phyloP scores from a whole-genome alignment of 257 asterid genomes.

The Fraxinus americana region DNA sequence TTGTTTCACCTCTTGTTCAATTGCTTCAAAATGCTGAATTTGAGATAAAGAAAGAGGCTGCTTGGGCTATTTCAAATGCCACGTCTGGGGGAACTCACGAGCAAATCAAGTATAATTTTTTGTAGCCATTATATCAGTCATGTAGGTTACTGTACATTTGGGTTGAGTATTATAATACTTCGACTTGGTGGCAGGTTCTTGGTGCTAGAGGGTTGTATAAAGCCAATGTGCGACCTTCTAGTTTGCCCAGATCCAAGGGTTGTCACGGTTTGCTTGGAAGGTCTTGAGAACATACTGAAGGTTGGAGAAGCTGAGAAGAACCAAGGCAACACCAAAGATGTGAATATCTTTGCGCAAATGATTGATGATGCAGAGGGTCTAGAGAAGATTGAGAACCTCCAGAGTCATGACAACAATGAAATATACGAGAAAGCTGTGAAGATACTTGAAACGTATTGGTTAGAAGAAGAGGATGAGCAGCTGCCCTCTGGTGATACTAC shows the following conservation, averaged over 20 bases:
- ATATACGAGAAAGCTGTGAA: conserved; percentile 84
- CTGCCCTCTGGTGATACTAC: conserved; percentile 49
- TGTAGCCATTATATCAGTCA: background rate
- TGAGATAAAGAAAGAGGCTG: conserved; percentile 85
- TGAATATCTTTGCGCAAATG: conserved; percentile 75
- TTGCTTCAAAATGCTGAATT: conserved; percentile 76
- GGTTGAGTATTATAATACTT: conserved; percentile 3
- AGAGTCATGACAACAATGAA: conserved; percentile 76
- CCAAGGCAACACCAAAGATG: conserved; percentile 62
- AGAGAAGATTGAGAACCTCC: conserved; percentile 78
- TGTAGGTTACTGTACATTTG: conserved; percentile 3
- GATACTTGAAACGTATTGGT: conserved; percentile 81
- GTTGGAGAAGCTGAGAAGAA: conserved; percentile 84
- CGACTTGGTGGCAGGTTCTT: conserved; percentile 48
- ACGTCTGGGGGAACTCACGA: conserved; percentile 84
- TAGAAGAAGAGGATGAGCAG: conserved; percentile 73
- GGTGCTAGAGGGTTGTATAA: conserved; percentile 75
- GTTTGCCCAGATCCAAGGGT: conserved; percentile 76
- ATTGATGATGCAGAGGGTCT: conserved; percentile 82
- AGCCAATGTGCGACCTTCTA: conserved; percentile 82
- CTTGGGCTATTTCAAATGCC: conserved; percentile 90
- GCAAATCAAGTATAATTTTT: conserved; percentile 64
- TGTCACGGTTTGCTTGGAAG: conserved; percentile 76
- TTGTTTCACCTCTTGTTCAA: conserved; percentile 57
- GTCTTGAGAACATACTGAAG: conserved; percentile 83